Base-by-base conservation (phyloP, 345 rosid species). In the Moricandia moricandioides region DNA sequence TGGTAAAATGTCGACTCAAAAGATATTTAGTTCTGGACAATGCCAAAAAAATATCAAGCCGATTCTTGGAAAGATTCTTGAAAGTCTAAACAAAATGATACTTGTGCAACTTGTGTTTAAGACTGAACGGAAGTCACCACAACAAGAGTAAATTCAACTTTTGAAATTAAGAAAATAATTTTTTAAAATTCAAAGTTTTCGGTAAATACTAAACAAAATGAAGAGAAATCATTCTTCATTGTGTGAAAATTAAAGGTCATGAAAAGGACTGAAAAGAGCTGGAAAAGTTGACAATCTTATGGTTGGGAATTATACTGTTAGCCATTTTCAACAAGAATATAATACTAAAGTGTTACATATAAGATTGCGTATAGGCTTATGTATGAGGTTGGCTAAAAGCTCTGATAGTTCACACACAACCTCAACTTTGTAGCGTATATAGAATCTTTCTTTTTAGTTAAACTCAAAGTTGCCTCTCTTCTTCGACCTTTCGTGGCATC, bases 381-480 rank as follows among this genome's bases (percentile, higher is more conserved):
- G 62, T 27, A 68, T 37, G 74, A 69, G 64, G 33, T 61, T 47
- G 69, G 14, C 63, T 17, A 75, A 49, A 61, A 75, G 69, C 5
- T 13, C 3, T 68, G 40, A 75, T 51, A 35, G 57, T 69, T 69
- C 69, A 76, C n/a, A 69, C 64, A 52, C 58, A n/a, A n/a, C 2
- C 49, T 45, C 16, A 29, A 63, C 21, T 54, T 60, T 55, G 18
- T 69, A 13, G 63, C 73, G 26, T 69, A 69, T 69, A 69, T 62
- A 62, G 79, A 76, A 54, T 76, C 59, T 76, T 29, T 26, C 74
- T 76, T 69, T 59, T 45, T 8, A 13, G 14, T 62, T 69, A 40
- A 76, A 76, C 65, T 76, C 49, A 76, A 76, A 76, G 18, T 62
- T 67, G 71, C 30, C 58, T 16, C 75, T 64, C 75, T 64, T 69